These are phyloP conservation scores for Lasiosphaeria hispida DNA, from an alignment of 495 filamentous ascomycete species.

Conservation along the genomic window DNA sequence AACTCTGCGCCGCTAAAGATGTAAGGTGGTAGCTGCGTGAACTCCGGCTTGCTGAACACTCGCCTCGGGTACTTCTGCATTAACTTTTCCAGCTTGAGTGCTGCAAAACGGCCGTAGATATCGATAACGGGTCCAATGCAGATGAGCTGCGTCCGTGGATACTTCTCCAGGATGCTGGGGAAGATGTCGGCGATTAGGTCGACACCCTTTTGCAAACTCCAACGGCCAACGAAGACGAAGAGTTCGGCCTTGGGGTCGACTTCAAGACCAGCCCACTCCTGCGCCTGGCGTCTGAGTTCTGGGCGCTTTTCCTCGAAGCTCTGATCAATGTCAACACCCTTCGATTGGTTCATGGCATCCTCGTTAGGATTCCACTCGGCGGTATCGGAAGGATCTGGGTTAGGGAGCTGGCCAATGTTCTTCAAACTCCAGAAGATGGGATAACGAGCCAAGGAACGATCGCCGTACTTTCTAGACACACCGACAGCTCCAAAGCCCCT, in stretches of 20 bases:
- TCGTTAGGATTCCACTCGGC: constrained; percentile 58
- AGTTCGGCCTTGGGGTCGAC: constrained; percentile 64
- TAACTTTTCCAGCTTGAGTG: constrained; percentile 63
- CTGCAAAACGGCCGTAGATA: constrained; percentile 72
- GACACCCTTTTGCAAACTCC: constrained; percentile 76
- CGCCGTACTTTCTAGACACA: constrained; percentile 71
- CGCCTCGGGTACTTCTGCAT: constrained; percentile 68
- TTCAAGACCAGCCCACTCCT: constrained; percentile 69
- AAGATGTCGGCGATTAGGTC: constrained; percentile 74
- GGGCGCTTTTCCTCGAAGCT: constrained; percentile 53
- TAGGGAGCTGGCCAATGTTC: constrained; percentile 66
- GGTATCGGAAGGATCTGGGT: constrained; percentile 71
- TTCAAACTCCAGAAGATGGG: constrained; percentile 73
- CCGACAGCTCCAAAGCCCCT: constrained; percentile 72
- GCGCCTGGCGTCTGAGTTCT: constrained; percentile 61
- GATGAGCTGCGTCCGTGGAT: constrained; percentile 62
- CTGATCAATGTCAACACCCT: constrained; percentile 52
- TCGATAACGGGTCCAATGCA: constrained; percentile 72
- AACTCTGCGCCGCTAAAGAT: constrained; percentile 77
- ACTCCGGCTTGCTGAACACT: constrained; percentile 70
- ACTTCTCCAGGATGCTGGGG: constrained; percentile 61
- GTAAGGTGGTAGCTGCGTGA: constrained; percentile 66
- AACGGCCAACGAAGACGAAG: constrained; percentile 72
- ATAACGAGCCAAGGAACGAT: constrained; percentile 67
- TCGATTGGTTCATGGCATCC: constrained; percentile 37